Percentiles rank a stretch among this genome's conserved stretches.
Conservation (phyloP, 108 stramenopile species). For the Nannochloropsis salina region DNA sequence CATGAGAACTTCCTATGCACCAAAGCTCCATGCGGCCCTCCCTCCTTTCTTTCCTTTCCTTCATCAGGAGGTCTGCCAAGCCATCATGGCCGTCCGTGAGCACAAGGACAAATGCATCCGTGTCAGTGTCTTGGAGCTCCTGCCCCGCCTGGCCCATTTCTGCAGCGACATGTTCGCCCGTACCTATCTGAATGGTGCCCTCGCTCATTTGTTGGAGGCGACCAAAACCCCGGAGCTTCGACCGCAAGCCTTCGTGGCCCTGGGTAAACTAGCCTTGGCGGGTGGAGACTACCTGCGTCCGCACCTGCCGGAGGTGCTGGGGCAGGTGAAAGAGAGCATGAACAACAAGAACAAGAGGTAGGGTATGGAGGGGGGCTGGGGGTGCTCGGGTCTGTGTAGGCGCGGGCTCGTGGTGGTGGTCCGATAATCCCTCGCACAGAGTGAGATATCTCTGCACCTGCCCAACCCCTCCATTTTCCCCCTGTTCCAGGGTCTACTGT, state of each 20-base stretch:
- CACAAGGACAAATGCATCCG: conserved; percentile 67
- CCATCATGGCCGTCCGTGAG: conserved; percentile 66
- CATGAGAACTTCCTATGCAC: too few relatives aligned
- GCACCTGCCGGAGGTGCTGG: conserved; percentile 55
- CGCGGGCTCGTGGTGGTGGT: neutral
- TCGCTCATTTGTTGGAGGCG: conserved; percentile 66
- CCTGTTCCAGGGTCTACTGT: conserved; percentile 21
- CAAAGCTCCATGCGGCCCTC: neutral
- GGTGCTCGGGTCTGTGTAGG: neutral
- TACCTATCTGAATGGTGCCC: conserved; percentile 64
- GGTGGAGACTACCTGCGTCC: conserved; percentile 58
- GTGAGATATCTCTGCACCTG: neutral
- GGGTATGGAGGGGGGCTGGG: conserved; percentile 26
- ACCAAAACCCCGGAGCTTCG: conserved; percentile 59
- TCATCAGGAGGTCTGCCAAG: conserved; percentile 69
- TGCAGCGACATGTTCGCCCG: conserved; percentile 74
- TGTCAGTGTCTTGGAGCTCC: conserved; percentile 70
- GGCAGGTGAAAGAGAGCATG: conserved; percentile 67
- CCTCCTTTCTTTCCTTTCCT: neutral
- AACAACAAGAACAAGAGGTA: conserved; percentile 50
- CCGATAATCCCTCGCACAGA: too few relatives aligned
- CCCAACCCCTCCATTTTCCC: neutral
- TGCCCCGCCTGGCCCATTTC: conserved; percentile 76
- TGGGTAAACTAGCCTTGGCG: conserved; percentile 78
- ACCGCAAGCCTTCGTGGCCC: conserved; percentile 68